Conservation (phyloP, 306 rosid species). For the Prunus campanulata region DNA sequence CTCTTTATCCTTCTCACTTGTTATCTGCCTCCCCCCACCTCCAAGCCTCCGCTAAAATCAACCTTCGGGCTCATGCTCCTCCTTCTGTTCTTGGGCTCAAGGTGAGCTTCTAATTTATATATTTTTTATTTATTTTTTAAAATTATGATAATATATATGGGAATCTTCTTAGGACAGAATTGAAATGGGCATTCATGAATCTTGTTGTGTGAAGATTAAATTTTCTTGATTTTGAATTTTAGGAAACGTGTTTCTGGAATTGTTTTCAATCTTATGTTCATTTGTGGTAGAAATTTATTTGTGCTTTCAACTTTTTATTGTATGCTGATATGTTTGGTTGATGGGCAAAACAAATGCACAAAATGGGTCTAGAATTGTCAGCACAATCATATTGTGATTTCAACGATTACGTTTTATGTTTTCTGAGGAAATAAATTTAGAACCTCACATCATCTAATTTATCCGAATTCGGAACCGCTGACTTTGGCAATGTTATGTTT, state of each 20-base stretch:
- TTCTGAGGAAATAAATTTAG: background rate
- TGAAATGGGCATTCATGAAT: background rate
- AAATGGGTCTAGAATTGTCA: background rate
- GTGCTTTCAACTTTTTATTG: background rate
- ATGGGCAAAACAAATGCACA: background rate
- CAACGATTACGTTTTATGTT: background rate
- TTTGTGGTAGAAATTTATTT: background rate
- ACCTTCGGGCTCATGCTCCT: conserved; percentile 19
- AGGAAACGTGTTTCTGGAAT: background rate
- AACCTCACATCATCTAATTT: background rate
- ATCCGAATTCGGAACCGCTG: background rate
- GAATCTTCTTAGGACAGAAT: background rate
- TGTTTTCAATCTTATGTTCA: background rate
- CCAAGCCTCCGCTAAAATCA: conserved; percentile 32
- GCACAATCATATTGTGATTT: background rate
- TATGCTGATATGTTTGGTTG: background rate
- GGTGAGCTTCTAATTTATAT: conserved; percentile 29
- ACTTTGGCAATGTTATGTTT: background rate
- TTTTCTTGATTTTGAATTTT: background rate
- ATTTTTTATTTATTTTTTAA: background rate
- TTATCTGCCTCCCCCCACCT: conserved; percentile 46
- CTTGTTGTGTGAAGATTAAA: background rate
- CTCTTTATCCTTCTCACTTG: conserved; percentile 42
- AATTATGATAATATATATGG: background rate
- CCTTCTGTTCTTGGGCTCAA: conserved; percentile 32